phyloP scores from a whole-genome alignment of 2,329 filamentous ascomycete genomes.

The Coniella lustricola region DNA sequence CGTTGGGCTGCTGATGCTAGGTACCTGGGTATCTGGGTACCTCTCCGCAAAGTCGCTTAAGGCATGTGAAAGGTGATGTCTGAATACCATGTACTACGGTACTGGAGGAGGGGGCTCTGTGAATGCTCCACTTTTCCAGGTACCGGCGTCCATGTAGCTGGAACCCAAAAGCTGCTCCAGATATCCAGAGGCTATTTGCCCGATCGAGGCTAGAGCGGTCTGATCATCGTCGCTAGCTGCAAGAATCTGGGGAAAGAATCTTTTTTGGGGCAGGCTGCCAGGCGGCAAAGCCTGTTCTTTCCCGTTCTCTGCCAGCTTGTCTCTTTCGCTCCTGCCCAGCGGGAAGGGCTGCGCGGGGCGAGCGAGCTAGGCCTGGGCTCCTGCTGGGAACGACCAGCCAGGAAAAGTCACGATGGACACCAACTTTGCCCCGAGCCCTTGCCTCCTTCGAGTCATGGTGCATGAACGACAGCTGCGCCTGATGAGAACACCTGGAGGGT shows the following conservation, averaged over 20 bases:
- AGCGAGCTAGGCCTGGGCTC: too few relatives aligned
- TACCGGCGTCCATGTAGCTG: not conserved
- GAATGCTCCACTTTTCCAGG: constrained; percentile 2
- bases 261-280: not conserved
- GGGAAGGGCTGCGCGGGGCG: too few relatives aligned
- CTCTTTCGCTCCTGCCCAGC: not conserved
- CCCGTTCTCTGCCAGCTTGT: not conserved
- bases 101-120: not conserved
- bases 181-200: not conserved
- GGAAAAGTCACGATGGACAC: constrained; percentile 1
- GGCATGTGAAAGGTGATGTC: constrained; percentile 9
- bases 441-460: constrained; percentile 2
- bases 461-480: not conserved
- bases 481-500: not conserved
- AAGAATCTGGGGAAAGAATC: constrained; percentile 1
- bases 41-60: not conserved
- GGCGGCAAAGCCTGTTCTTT: not conserved
- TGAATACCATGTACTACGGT: too few relatives aligned
- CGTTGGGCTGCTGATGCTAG: not conserved
- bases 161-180: not conserved
- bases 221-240: constrained; percentile 1
- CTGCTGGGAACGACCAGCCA: too few relatives aligned
- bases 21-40: too few relatives aligned
- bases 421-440: not conserved
- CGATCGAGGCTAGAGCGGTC: not conserved